Evolutionary conservation across 495 filamentous ascomycete species (phyloP).

Genomic region (Halenospora varia): DNA sequence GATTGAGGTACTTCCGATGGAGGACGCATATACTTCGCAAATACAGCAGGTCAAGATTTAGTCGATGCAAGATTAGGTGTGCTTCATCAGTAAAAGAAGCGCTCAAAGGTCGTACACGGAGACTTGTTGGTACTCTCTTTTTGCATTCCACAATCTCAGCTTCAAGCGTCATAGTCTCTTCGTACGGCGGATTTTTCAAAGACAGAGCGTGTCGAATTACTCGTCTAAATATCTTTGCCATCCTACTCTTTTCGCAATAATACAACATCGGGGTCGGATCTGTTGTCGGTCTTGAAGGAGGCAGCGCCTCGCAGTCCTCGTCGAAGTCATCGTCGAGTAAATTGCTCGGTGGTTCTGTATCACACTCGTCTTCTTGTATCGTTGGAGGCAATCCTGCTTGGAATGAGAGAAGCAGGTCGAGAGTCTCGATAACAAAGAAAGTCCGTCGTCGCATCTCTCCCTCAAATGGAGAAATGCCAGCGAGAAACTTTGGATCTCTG

Average conservation of each 20-base stretch:
- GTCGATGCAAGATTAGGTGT: slow-evolving; percentile 61
- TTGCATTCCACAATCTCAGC: slow-evolving; percentile 53
- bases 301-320: slow-evolving; percentile 36
- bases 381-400: slow-evolving; percentile 50
- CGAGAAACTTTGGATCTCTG: slow-evolving; percentile 74
- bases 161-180: slow-evolving; percentile 64
- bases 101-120: slow-evolving; percentile 54
- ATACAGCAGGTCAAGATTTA: slow-evolving; percentile 63
- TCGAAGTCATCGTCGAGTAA: slow-evolving; percentile 44
- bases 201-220: slow-evolving; percentile 36
- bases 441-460: slow-evolving; percentile 47
- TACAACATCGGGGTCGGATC: slow-evolving; percentile 46
- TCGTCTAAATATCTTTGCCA: slow-evolving; percentile 33
- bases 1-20: slow-evolving; percentile 65
- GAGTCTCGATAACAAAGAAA: slow-evolving; percentile 44
- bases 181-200: slow-evolving; percentile 45
- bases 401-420: slow-evolving; percentile 52
- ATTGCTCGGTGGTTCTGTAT: slow-evolving; percentile 40
- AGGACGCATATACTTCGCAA: slow-evolving; percentile 66
- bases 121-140: slow-evolving; percentile 49
- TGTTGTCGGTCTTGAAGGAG: slow-evolving; percentile 34
- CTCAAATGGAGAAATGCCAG: slow-evolving; percentile 77
- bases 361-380: slow-evolving; percentile 42
- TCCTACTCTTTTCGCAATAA: slow-evolving; percentile 40
- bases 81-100: slow-evolving; percentile 58